These are phyloP conservation scores for Rhizopogon vesiculosus DNA, from an alignment of 768 basidiomycete species.

Conservation along the genomic window DNA sequence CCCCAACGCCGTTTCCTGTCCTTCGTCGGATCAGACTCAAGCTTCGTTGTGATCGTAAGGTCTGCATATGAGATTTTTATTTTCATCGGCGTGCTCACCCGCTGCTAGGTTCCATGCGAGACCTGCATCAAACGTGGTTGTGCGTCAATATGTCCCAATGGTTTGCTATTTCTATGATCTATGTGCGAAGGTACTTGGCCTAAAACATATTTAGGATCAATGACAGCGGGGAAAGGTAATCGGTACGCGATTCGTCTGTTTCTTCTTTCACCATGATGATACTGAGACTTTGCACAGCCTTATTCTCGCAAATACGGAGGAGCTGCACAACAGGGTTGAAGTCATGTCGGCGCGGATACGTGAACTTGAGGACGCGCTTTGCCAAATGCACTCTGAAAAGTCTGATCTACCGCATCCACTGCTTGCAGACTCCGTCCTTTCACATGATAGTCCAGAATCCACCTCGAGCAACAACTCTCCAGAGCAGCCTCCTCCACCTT, in stretches of 20 bases:
- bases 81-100: constrained; percentile 1
- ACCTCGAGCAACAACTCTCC: constrained; percentile 7
- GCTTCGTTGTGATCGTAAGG: constrained; percentile 62
- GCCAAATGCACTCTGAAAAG: constrained; percentile 40
- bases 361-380: constrained; percentile 57
- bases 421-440: constrained; percentile 26
- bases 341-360: constrained; percentile 49
- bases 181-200: background rate
- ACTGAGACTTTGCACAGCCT: constrained; percentile 30
- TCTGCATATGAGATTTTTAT: constrained; percentile 11
- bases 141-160: constrained; percentile 72
- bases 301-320: constrained; percentile 64
- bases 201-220: constrained; percentile 33
- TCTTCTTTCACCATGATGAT: background rate
- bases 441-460: constrained; percentile 20
- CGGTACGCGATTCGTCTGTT: constrained; percentile 27
- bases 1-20: background rate
- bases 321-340: constrained; percentile 65
- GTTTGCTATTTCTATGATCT: constrained; percentile 28
- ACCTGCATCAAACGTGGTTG: constrained; percentile 75
- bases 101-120: constrained; percentile 64
- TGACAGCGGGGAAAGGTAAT: constrained; percentile 58
- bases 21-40: constrained; percentile 39
- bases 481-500: background rate
- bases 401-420: constrained; percentile 49